Base-by-base conservation (phyloP, 2,329 filamentous ascomycete genomes). In the Onygenales sp. region DNA sequence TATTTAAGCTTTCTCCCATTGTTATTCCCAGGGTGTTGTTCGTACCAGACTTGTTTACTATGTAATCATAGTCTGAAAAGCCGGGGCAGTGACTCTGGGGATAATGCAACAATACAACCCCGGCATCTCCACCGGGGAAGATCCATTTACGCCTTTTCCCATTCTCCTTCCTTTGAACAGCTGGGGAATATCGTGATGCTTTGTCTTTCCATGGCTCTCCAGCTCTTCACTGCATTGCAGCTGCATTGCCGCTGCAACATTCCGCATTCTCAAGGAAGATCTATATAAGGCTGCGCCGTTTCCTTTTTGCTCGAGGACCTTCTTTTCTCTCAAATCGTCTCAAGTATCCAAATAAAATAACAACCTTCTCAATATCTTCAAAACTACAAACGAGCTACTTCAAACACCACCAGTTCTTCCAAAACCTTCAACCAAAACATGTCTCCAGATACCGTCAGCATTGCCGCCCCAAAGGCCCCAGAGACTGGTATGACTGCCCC, bases 391-490 rank as follows among this genome's bases (percentile, higher is more conserved):
- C 21, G 21, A 27, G 5, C 21, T 27, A 27, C 21, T 27, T 27
- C 21, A 27, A 27, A 27, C 3, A 27, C 21, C 21, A 27, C 21
- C 21, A 27, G 3, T 5, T 27, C 21, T 27, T 27, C 21, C 3
- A 38, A 31, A 47, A 39, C 35, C 35, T 41, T 41, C 46, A 31
- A 48, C 9, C 47, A 49, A 39, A 49, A 27, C 21, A 49, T 49
- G 47, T 49, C 47, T 41, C 47, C 47, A 32, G 36, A 49, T 32
- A 49, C 46, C 14, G 21, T 41, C 47, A 49, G n/a, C 47, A 41
- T 49, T 41, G 49, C 51, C 31, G 48, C 57, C 13, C 57, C 55
- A 32, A 58, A 55, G 45, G 43, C 17, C 36, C 51, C 51, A 13
- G 33, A 58, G 52, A 55, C 55, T 35, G 55, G 57, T 58, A 45